A percentile compares a stretch with the other conserved stretches of the same genome.
Evolutionary conservation across 352 stramenopile species (phyloP).

Genomic region (Albugo candida): DNA sequence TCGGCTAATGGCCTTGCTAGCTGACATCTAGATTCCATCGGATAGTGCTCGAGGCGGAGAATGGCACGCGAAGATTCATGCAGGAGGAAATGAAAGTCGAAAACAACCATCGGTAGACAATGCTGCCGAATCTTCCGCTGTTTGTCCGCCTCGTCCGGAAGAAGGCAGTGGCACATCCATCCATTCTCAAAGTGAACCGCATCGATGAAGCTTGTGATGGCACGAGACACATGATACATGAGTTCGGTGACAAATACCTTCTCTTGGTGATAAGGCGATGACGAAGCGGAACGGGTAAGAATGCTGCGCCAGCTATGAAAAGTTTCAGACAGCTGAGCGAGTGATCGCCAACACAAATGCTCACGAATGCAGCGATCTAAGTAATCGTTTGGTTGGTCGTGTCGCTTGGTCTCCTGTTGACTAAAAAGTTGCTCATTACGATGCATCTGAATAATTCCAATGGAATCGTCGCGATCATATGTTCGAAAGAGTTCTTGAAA

Average conservation of each 20-base stretch:
- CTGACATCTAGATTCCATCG: conserved; percentile 25
- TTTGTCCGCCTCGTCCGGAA: conserved; percentile 22
- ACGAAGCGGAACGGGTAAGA: conserved; percentile 10
- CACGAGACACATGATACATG: conserved; percentile 50
- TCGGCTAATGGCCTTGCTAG: conserved; percentile 37
- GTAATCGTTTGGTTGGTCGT: conserved; percentile 7
- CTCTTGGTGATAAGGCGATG: conserved; percentile 46
- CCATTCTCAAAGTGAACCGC: conserved; percentile 64
- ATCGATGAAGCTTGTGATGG: conserved; percentile 28
- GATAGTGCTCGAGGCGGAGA: conserved; percentile 49
- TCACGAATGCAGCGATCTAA: conserved; percentile 37
- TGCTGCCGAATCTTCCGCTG: conserved; percentile 4
- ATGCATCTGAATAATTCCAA: conserved; percentile 38
- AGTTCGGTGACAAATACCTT: conserved; percentile 53
- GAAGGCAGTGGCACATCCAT: conserved; percentile 34
- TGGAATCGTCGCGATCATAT: conserved; percentile 43
- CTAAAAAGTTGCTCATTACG: conserved; percentile 17
- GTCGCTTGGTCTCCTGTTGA: conserved; percentile 3
- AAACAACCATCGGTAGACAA: conserved; percentile 48
- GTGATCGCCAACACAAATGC: conserved; percentile 49
- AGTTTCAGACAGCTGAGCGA: conserved; percentile 33
- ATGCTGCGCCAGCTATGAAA: conserved; percentile 61
- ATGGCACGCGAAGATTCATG: conserved; percentile 54
- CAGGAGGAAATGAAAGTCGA: conserved; percentile 59
- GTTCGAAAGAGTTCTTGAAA: conserved; percentile 38